Percentiles rank a stretch among this genome's conserved stretches.
phyloP scores from a whole-genome alignment of 768 basidiomycete species.

The Leucogyrophana mollusca region DNA sequence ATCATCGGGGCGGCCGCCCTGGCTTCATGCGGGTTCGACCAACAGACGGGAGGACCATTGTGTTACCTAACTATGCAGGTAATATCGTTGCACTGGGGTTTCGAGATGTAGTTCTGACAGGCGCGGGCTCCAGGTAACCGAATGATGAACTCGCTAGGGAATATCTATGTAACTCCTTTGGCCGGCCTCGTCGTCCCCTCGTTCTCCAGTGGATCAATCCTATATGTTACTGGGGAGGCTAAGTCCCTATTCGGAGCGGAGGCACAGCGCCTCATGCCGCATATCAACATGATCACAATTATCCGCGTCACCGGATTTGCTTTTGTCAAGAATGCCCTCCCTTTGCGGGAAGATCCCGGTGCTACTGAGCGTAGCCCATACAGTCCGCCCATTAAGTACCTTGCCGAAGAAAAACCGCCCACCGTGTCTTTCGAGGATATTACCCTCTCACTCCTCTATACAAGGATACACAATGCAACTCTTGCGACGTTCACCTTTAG shows the following conservation, averaged over 20 bases:
- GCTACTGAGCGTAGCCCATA: slow-evolving; percentile 43
- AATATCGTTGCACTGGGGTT: background rate
- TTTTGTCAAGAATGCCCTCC: slow-evolving; percentile 52
- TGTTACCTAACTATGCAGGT: slow-evolving; percentile 63
- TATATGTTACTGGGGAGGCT: slow-evolving; percentile 61
- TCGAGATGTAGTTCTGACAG: background rate
- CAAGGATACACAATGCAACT: slow-evolving; percentile 22
- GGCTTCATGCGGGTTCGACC: slow-evolving; percentile 62
- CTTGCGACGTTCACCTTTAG: slow-evolving; percentile 58
- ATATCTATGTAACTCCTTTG: slow-evolving; percentile 54
- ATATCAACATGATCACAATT: slow-evolving; percentile 43
- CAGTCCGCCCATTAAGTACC: slow-evolving; percentile 53
- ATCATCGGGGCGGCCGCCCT: slow-evolving; percentile 61
- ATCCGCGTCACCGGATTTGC: slow-evolving; percentile 51
- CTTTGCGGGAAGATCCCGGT: slow-evolving; percentile 42
- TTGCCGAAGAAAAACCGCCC: slow-evolving; percentile 45
- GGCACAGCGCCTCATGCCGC: slow-evolving; percentile 53
- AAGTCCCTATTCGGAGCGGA: slow-evolving; percentile 45
- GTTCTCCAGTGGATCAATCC: slow-evolving; percentile 51
- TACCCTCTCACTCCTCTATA: slow-evolving; percentile 24
- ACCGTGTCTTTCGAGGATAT: slow-evolving; percentile 26
- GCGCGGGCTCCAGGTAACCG: slow-evolving; percentile 46
- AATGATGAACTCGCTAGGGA: slow-evolving; percentile 62
- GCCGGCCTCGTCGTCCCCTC: slow-evolving; percentile 58
- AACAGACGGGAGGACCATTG: slow-evolving; percentile 51